Evolutionary conservation across 106 monocot genomes (phyloP).

Genomic region (Platanthera zijinensis): DNA sequence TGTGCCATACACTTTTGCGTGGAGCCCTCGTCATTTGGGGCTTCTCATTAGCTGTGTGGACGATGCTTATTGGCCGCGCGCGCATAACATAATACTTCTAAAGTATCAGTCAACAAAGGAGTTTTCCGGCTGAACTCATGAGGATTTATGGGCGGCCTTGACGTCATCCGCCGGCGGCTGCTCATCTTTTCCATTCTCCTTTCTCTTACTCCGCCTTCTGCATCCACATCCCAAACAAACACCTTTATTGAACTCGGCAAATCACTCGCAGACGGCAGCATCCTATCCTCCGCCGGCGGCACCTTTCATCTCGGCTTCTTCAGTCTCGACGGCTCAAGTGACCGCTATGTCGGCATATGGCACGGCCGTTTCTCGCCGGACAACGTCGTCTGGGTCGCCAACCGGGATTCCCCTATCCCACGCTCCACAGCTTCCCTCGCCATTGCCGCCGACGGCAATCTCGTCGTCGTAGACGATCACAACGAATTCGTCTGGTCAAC

Average conservation of each 20-base stretch:
- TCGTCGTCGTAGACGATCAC: neutral
- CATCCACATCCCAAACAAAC: neutral
- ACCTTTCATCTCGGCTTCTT: constrained; percentile 28
- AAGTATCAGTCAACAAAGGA: neutral
- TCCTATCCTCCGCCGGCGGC: constrained; percentile 13
- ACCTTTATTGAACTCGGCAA: neutral
- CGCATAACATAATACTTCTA: neutral
- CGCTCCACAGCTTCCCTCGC: neutral
- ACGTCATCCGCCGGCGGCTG: neutral
- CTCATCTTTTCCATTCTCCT: neutral
- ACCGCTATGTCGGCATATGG: constrained; percentile 27
- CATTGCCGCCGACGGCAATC: neutral
- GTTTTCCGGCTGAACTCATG: neutral
- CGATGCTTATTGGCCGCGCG: too few species aligned
- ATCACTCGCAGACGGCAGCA: constrained; percentile 15
- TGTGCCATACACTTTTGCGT: too few species aligned
- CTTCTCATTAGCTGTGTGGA: too few species aligned
- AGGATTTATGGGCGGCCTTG: constrained; percentile 1
- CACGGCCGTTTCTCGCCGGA: neutral
- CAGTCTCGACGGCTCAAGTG: constrained; percentile 9
- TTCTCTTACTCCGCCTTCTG: neutral
- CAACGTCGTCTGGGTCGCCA: constrained; percentile 9
- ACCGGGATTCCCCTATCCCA: neutral
- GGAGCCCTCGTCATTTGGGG: too few species aligned
- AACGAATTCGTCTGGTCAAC: neutral